A percentile compares a stretch with the other conserved stretches of the same genome.
phyloP scores from a whole-genome alignment of 1,284 basidiomycete species.

The Puccinia polysora region DNA sequence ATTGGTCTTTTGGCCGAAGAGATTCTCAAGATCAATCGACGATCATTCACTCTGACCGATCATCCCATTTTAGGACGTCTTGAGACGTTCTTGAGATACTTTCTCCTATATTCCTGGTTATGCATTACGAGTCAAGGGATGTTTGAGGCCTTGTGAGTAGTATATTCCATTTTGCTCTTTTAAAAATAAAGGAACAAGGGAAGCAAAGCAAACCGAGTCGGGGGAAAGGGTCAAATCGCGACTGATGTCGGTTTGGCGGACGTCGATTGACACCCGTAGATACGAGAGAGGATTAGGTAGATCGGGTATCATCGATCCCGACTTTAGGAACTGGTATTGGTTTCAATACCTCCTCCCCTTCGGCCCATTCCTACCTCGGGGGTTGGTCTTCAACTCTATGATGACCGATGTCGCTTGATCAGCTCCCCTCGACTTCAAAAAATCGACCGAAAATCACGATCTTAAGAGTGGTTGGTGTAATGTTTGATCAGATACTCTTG shows the following conservation, averaged over 20 bases:
- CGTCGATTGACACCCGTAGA: too few relatives aligned
- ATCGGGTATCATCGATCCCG: background rate
- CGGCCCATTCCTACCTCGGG: conserved; percentile 18
- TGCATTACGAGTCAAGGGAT: conserved; percentile 13
- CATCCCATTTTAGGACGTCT: too few relatives aligned
- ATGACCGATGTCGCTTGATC: conserved; percentile 8
- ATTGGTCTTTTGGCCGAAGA: conserved; percentile 3
- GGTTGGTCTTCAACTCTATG: background rate
- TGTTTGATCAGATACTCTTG: too few relatives aligned
- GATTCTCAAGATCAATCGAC: background rate
- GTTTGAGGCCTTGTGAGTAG: conserved; percentile 6
- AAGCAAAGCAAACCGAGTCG: too few relatives aligned
- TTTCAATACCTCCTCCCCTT: conserved; percentile 16
- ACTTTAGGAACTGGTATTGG: conserved; percentile 30
- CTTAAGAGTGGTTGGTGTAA: too few relatives aligned
- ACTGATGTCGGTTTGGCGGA: too few relatives aligned
- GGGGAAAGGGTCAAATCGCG: too few relatives aligned
- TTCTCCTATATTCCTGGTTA: conserved; percentile 12
- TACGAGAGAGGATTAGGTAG: conserved; percentile 20
- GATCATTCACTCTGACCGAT: background rate
- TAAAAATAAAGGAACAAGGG: too few relatives aligned
- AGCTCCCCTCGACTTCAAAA: too few relatives aligned
- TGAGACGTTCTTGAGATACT: background rate
- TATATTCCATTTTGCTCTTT: background rate
- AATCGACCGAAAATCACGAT: too few relatives aligned